Conservation (phyloP, 1,284 basidiomycete species). For the Calocybe gambosa region DNA sequence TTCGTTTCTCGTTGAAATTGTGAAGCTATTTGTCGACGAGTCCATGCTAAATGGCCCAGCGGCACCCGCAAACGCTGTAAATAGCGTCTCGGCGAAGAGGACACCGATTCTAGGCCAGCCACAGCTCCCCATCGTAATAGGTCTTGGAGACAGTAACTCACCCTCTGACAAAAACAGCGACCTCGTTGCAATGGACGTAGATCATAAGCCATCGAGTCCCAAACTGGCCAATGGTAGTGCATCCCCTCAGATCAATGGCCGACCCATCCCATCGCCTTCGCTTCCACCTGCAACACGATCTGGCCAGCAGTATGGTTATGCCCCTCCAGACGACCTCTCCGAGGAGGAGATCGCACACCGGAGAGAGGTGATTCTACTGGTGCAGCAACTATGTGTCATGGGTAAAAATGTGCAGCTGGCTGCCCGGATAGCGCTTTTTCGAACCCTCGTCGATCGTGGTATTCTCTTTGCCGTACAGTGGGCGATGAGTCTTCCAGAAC, state of each 20-base stretch:
- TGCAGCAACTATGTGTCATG: constrained; percentile 93
- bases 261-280: constrained; percentile 13
- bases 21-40: constrained; percentile 71
- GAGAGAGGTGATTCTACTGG: constrained; percentile 75
- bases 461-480: constrained; percentile 89
- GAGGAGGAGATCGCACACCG: constrained; percentile 48
- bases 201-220: constrained; percentile 24
- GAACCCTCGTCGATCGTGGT: constrained; percentile 83
- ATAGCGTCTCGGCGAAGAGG: constrained; percentile 13
- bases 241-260: constrained; percentile 8
- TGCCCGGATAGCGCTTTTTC: constrained; percentile 83
- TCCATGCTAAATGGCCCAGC: constrained; percentile 40
- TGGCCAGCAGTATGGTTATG: constrained; percentile 38
- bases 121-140: constrained; percentile 23
- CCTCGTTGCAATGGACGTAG: constrained; percentile 30
- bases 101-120: constrained; percentile 18
- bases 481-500: constrained; percentile 62
- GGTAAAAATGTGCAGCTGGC: constrained; percentile 94
- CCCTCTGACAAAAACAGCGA: constrained; percentile 15
- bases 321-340: constrained; percentile 43
- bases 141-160: constrained; percentile 22
- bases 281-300: constrained; percentile 18
- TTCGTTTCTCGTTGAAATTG: constrained; percentile 72
- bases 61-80: constrained; percentile 5
- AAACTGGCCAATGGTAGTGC: constrained; percentile 26